Base-by-base conservation (phyloP, 2,329 filamentous ascomycete genomes). In the Alternaria postmessia region DNA sequence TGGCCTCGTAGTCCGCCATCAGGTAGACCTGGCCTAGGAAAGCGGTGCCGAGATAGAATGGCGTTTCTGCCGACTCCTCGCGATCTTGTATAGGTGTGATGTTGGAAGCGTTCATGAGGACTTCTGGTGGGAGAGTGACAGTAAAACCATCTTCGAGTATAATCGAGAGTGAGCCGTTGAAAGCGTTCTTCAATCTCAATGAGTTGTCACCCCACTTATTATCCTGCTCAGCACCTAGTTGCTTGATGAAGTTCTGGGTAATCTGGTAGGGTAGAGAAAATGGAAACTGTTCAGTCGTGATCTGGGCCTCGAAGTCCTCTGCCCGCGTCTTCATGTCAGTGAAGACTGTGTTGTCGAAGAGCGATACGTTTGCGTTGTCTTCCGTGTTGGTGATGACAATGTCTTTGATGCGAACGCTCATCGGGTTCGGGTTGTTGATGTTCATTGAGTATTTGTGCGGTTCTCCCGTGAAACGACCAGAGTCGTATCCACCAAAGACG, bases 1-100 rank as follows among this genome's bases (percentile, higher is more conserved):
- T 67, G 2, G 72, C 62, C 47, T 81, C 79, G 65, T 76, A 82
- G 64, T 81, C 79, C 43, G 78, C 75, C 72, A 81, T 81, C 32
- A 82, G 74, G 65, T 82, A 82, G 56, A 81, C 72, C 59, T 81
- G 78, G 14, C 70, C 73, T 36, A 82, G 76, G 64, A 79, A 82
- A 6, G 80, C 78, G 41, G 76, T 64, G 22, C 76, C 77, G 53
- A 82, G 76, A 48, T 77, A 74, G 62, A 79, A 78, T 9, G 77
- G 75, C 0, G 62, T 56, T 6, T 69, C 67, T 26, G 70, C 70
- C 9, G 70, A 59, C 44, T 75, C 67, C 22, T 69, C 62, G 39
- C 73, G 72, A 18, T 69, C 63, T 51, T 79, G 72, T 28, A 78
- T 69, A 7, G 77, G 77, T 0, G 76, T 77, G 44, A 78, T 76